Conservation (phyloP, 1,139 yeast genomes). For the Yamadazyma spencermartinsiae region DNA sequence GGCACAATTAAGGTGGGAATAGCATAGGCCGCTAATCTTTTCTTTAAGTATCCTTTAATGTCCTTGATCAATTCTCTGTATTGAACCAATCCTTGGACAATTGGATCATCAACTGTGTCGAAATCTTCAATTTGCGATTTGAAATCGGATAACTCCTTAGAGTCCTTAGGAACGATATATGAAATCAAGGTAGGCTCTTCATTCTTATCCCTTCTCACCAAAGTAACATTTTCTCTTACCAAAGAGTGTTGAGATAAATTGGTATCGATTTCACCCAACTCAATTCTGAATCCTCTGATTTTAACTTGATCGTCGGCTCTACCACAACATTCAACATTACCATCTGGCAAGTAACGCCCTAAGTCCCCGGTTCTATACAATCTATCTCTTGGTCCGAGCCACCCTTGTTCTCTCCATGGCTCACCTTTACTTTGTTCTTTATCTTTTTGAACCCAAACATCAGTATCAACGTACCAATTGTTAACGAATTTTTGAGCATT, state of each 20-base stretch:
- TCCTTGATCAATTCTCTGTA: constrained; percentile 79
- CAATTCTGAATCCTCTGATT: constrained; percentile 97
- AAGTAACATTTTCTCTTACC: constrained; percentile 88
- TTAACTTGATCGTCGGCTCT: constrained; percentile 99
- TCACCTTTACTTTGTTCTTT: constrained; percentile 31
- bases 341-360: constrained; percentile 95
- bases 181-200: constrained; percentile 91
- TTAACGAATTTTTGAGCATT: constrained; percentile 84
- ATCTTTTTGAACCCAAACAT: constrained; percentile 61
- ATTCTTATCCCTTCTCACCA: constrained; percentile 90
- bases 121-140: constrained; percentile 40
- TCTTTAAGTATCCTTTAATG: constrained; percentile 77
- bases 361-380: constrained; percentile 95
- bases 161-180: constrained; percentile 81
- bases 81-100: constrained; percentile 75
- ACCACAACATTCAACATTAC: constrained; percentile 97
- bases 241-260: constrained; percentile 90
- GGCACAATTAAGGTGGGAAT: constrained; percentile 93
- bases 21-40: constrained; percentile 89
- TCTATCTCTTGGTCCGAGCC: constrained; percentile 95
- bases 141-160: constrained; percentile 55
- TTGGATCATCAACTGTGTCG: constrained; percentile 51
- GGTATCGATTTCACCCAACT: constrained; percentile 96
- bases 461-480: constrained; percentile 80
- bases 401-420: constrained; percentile 76